Conservation (phyloP, 345 rosid species). For the Camelina hispida region DNA sequence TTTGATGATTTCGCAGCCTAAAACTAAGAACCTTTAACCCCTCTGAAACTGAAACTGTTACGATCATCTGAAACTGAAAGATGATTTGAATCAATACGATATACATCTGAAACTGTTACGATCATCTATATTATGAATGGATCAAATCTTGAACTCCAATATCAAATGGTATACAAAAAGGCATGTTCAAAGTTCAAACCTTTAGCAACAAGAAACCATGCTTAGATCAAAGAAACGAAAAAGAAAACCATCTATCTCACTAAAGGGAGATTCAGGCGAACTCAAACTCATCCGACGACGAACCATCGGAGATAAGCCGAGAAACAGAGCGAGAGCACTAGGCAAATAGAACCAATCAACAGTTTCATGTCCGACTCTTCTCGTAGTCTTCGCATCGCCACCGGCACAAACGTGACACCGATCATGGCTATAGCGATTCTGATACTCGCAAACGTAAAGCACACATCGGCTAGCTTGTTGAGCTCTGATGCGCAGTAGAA, state of each 20-base stretch:
- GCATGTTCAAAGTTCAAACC: neutral
- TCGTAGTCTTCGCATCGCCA: neutral
- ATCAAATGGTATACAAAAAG: neutral
- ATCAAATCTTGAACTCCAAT: neutral
- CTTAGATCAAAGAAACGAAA: neutral
- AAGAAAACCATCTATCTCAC: neutral
- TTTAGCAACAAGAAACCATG: neutral
- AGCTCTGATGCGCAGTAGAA: conserved; percentile 2
- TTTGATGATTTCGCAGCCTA: neutral
- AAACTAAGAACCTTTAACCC: too few relatives aligned
- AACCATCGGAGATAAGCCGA: neutral
- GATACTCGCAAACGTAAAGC: neutral
- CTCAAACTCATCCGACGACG: conserved; percentile 7
- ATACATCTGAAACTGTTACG: neutral
- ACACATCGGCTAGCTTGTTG: neutral
- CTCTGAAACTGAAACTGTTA: neutral
- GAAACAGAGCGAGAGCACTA: neutral
- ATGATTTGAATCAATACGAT: neutral
- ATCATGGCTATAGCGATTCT: neutral
- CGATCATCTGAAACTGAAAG: neutral
- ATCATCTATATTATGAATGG: neutral
- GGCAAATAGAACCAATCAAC: neutral
- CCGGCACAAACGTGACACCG: neutral
- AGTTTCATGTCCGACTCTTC: neutral
- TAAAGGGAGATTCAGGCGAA: neutral